These are phyloP conservation scores for Sporothrix schenckii DNA, from an alignment of 2,329 filamentous ascomycete species.

Conservation along the genomic window DNA sequence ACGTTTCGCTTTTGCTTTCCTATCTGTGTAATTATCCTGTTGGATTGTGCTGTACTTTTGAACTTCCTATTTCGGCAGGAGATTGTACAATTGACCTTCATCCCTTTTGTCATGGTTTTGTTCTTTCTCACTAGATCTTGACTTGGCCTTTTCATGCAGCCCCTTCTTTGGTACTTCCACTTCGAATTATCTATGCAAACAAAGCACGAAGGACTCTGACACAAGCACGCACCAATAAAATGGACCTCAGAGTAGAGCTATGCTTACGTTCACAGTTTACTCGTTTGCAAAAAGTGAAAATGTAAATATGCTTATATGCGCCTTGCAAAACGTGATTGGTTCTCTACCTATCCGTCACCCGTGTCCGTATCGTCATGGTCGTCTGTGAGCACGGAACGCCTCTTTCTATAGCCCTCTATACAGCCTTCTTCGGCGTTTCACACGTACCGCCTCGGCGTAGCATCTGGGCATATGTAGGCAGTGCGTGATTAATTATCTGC, in stretches of 20 bases:
- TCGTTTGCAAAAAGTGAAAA: no score
- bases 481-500: background rate
- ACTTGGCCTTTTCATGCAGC: background rate
- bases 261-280: no score
- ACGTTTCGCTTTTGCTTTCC: background rate
- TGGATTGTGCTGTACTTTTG: background rate
- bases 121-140: background rate
- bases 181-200: no score
- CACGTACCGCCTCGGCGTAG: background rate
- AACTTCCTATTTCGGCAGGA: conserved; percentile 10
- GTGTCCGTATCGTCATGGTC: background rate
- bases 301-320: no score
- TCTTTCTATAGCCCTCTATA: background rate
- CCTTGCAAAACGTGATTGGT: no score
- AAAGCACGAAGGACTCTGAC: no score
- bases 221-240: no score
- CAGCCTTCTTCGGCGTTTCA: no score
- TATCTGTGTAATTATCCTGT: background rate
- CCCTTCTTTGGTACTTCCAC: background rate
- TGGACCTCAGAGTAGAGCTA: no score
- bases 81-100: background rate
- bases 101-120: background rate
- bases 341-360: background rate
- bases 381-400: conserved; percentile 4
- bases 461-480: background rate